A percentile compares a stretch with the other conserved stretches of the same genome.
Conservation (phyloP, 2,329 filamentous ascomycete genomes). For the Pleurostoma richardsiae region DNA sequence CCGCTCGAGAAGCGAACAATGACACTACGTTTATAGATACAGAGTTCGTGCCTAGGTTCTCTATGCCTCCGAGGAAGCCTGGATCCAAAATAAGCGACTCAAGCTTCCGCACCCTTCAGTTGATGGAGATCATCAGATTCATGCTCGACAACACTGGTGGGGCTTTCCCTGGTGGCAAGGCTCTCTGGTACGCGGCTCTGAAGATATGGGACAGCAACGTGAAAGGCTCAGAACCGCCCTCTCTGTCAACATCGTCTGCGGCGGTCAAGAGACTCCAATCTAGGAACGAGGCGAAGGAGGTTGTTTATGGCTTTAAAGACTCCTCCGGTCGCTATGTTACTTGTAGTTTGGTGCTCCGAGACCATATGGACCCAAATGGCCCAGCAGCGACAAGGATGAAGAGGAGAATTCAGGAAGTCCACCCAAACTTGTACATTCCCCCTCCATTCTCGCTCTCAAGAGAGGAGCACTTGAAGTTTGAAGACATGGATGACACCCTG, state of each 20-base stretch:
- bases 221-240: conserved; percentile 12
- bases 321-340: conserved; percentile 24
- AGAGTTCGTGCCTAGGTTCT: not conserved
- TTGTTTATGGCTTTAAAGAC: not conserved
- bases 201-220: conserved; percentile 32
- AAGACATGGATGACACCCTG: conserved; percentile 4
- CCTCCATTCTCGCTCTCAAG: conserved; percentile 18
- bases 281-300: conserved; percentile 9
- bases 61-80: conserved; percentile 12
- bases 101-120: conserved; percentile 22
- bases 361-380: conserved; percentile 34
- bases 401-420: conserved; percentile 39
- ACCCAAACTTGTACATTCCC: conserved; percentile 38
- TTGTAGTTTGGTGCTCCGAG: conserved; percentile 37
- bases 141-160: conserved; percentile 35
- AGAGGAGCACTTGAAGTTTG: conserved; percentile 11
- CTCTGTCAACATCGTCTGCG: not conserved
- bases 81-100: conserved; percentile 13
- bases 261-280: conserved; percentile 24
- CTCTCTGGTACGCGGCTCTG: conserved; percentile 42
- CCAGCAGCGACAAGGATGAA: conserved; percentile 36
- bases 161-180: conserved; percentile 44
- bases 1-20: no score
- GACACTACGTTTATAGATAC: no score
- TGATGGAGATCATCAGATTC: conserved; percentile 33